These are phyloP conservation scores for Nitzschia sp. DNA, from an alignment of 108 stramenopile species.

Conservation along the genomic window DNA sequence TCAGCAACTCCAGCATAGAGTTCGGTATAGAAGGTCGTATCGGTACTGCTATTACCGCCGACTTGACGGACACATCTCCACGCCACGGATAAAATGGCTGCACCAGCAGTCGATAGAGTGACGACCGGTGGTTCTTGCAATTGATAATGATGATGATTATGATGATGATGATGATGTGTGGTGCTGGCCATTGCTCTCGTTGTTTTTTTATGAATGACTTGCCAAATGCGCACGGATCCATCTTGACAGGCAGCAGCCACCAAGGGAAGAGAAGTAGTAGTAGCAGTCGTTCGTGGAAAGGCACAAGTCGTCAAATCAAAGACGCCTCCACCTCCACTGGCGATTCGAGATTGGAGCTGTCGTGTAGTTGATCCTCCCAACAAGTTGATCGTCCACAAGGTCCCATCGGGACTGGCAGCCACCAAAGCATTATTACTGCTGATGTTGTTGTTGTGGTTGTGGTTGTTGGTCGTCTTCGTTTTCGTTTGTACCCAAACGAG, in stretches of 20 bases:
- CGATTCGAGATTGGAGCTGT: constrained; percentile 47
- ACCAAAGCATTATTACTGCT: constrained; percentile 39
- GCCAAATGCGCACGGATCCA: constrained; percentile 82
- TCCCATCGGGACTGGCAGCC: constrained; percentile 77
- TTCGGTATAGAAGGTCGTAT: constrained; percentile 45
- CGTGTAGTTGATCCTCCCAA: constrained; percentile 18
- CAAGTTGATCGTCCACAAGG: constrained; percentile 78
- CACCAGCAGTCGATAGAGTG: constrained; percentile 75
- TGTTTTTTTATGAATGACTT: constrained; percentile 12
- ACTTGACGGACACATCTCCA: constrained; percentile 43
- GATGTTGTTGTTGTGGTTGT: background rate
- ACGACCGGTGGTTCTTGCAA: constrained; percentile 52
- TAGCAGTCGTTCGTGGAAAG: background rate
- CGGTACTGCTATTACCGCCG: constrained; percentile 16
- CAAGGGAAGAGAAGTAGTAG: constrained; percentile 23
- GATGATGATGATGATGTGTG: background rate
- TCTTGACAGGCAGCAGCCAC: constrained; percentile 70
- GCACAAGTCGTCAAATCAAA: constrained; percentile 54
- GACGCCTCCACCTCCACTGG: constrained; percentile 80
- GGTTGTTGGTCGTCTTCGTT: background rate
- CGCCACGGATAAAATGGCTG: constrained; percentile 79
- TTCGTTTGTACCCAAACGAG: constrained; percentile 2
- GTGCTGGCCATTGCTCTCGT: too few species aligned
- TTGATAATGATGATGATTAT: background rate
- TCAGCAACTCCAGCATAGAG: constrained; percentile 91